A percentile compares a stretch with the other conserved stretches of the same genome.
Evolutionary conservation across 805 yeast genomes (phyloP).

Genomic region (Wickerhamomyces kurtzmanii): DNA sequence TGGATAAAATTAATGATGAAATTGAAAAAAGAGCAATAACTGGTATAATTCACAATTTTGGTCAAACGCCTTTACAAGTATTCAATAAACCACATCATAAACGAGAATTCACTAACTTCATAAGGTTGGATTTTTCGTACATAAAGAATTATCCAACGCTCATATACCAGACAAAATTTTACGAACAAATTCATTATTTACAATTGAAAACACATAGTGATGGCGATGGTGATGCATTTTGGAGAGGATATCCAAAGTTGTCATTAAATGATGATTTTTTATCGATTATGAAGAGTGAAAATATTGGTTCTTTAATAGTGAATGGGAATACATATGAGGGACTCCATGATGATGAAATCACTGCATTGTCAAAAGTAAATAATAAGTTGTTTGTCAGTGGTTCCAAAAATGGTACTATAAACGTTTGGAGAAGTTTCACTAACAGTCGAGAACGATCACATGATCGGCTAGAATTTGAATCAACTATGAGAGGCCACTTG

Average conservation of each 20-base stretch:
- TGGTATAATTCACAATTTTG: slow-evolving; percentile 85
- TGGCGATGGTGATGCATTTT: slow-evolving; percentile 21
- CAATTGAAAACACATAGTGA: slow-evolving; percentile 31
- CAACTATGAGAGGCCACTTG: slow-evolving; percentile 50
- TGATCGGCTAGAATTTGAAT: slow-evolving; percentile 27
- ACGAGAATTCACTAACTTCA: slow-evolving; percentile 26
- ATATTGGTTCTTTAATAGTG: slow-evolving; percentile 12
- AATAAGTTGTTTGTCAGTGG: slow-evolving; percentile 22
- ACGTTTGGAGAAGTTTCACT: slow-evolving; percentile 35
- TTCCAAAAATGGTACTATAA: slow-evolving; percentile 48
- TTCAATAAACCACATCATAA: slow-evolving; percentile 60
- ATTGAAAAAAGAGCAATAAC: slow-evolving; percentile 67
- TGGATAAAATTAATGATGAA: slow-evolving; percentile 66
- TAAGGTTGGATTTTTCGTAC: slow-evolving; percentile 24
- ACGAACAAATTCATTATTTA: slow-evolving; percentile 29
- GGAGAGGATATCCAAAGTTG: slow-evolving; percentile 40
- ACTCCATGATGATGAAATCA: slow-evolving; percentile 20
- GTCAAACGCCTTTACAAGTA: slow-evolving; percentile 77
- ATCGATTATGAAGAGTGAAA: too few species aligned
- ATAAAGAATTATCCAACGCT: slow-evolving; percentile 24
- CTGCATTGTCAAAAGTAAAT: slow-evolving; percentile 16
- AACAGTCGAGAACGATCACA: slow-evolving; percentile 8
- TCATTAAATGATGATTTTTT: slow-evolving; percentile 13
- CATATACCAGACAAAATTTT: slow-evolving; percentile 32
- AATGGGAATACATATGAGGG: slow-evolving; percentile 18